Conservation (phyloP, 495 filamentous ascomycete genomes). For the Aspergillus diversus region DNA sequence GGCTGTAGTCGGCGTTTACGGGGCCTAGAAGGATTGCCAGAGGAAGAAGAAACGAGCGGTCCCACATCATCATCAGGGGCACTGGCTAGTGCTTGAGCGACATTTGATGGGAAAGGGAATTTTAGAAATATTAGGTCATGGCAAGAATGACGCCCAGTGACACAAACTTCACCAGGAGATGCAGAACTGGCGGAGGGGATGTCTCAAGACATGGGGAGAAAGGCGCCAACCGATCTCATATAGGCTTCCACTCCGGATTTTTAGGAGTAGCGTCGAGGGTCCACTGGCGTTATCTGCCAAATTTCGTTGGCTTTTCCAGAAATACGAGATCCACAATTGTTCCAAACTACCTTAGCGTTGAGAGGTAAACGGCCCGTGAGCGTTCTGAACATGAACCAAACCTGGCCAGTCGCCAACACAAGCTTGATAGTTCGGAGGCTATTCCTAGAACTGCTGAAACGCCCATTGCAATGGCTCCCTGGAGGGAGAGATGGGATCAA, state of each 20-base stretch:
- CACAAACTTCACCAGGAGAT: neutral
- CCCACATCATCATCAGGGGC: slow-evolving; percentile 17
- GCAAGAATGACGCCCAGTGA: neutral
- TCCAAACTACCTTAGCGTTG: neutral
- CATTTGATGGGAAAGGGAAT: neutral
- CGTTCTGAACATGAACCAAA: too few species aligned
- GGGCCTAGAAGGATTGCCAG: slow-evolving; percentile 7
- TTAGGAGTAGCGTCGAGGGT: slow-evolving; percentile 1
- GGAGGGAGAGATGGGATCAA: neutral
- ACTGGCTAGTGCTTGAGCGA: neutral
- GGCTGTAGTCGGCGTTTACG: slow-evolving; percentile 15
- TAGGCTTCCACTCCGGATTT: slow-evolving; percentile 1
- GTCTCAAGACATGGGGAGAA: neutral
- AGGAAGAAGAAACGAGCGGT: slow-evolving; percentile 10
- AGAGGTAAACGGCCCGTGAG: neutral
- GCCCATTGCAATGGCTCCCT: neutral
- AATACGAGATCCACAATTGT: slow-evolving; percentile 1
- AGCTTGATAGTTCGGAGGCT: neutral
- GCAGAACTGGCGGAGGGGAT: neutral
- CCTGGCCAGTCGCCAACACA: too few species aligned
- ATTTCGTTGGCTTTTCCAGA: slow-evolving; percentile 1
- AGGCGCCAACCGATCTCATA: neutral
- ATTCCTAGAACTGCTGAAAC: neutral
- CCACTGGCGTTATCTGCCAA: neutral
- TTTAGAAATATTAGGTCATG: neutral